Evolutionary conservation across 345 rosid genomes (phyloP), one percentile per base, ranked within the genome.

Genomic region (Bruguiera gymnorhiza): DNA sequence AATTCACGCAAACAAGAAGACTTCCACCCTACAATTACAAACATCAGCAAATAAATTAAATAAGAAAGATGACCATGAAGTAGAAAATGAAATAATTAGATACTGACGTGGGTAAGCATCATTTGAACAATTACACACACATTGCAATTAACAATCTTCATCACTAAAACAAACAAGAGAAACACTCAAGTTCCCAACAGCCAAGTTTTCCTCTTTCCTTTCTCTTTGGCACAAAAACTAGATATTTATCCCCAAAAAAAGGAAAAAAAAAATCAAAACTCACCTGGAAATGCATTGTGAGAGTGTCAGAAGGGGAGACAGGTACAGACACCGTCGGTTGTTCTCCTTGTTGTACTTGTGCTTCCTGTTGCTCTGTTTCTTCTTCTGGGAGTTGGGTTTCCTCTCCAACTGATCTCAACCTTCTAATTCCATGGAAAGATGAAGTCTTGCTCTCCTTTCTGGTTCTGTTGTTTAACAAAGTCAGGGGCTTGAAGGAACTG

Each of bases 271-370:
- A 9, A 3, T 3, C 0, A 8, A 43, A 43, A 43, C 5, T 43
- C 31, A 89, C 98, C 91, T 88, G 93, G 76, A 94, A 89, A 70
- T 66, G 80, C 97, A 94, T 91, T 75, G 85, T 88, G 75, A 94
- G 95, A 73, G 80, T 84, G 82, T 91, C 98, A 21, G 97, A 87
- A 77, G 98, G 84, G 69, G 98, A 91, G 72, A 94, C 93, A 65
- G 96, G 89, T 26, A 89, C 89, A 53, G 90, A 84, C 70, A 91
- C 93, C 10, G 89, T 71, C 73, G 83, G 89, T 48, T 70, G 65
- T 50, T 80, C 82, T n/a, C 73, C 8, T 66, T 55, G 70, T 60
- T 48, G 19, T 4, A 20, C 54, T 34, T 55, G 57, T 61, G 64
- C 78, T 66, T 32, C 50, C 31, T 58, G 60, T 48, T 54, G 65